Conservation (phyloP, 139 green algal species). For the Asterochloris erici region DNA sequence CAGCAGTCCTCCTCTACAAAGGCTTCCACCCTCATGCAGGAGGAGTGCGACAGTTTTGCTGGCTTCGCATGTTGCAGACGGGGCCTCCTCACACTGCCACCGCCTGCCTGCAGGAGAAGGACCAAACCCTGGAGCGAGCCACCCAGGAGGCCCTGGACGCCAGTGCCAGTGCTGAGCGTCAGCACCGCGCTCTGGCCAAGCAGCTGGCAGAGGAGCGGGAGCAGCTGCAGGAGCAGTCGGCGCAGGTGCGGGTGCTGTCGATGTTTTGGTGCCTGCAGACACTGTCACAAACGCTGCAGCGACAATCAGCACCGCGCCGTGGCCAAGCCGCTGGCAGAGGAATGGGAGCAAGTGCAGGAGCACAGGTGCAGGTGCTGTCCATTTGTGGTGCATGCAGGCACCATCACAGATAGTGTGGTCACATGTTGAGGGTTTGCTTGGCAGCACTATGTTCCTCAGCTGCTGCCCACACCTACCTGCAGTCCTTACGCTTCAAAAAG, state of each 20-base stretch:
- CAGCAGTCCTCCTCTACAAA: too few relatives aligned
- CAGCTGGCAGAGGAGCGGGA: constrained; percentile 6
- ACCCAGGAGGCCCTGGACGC: constrained; percentile 18
- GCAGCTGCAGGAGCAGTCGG: constrained; percentile 2
- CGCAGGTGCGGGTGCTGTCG: background rate
- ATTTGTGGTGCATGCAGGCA: background rate
- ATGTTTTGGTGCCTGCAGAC: background rate
- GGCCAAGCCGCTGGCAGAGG: background rate
- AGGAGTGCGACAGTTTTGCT: too few relatives aligned
- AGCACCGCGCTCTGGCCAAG: constrained; percentile 8
- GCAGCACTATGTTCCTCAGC: too few relatives aligned
- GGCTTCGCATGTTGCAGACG: background rate
- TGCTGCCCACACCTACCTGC: too few relatives aligned
- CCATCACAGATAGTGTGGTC: too few relatives aligned
- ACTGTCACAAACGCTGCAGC: background rate
- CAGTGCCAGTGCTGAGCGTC: constrained; percentile 13
- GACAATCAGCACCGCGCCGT: background rate
- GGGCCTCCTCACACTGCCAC: background rate
- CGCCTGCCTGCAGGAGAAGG: constrained; percentile 4
- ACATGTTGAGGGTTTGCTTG: too few relatives aligned
- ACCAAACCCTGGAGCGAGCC: constrained; percentile 11
- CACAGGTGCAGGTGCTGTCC: background rate
- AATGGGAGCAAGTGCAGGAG: background rate
- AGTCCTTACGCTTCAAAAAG: too few relatives aligned
- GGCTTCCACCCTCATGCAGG: too few relatives aligned